A percentile compares a stretch with the other conserved stretches of the same genome.
phyloP scores from a whole-genome alignment of 2,329 filamentous ascomycete genomes.

The Fusarium miscanthi region DNA sequence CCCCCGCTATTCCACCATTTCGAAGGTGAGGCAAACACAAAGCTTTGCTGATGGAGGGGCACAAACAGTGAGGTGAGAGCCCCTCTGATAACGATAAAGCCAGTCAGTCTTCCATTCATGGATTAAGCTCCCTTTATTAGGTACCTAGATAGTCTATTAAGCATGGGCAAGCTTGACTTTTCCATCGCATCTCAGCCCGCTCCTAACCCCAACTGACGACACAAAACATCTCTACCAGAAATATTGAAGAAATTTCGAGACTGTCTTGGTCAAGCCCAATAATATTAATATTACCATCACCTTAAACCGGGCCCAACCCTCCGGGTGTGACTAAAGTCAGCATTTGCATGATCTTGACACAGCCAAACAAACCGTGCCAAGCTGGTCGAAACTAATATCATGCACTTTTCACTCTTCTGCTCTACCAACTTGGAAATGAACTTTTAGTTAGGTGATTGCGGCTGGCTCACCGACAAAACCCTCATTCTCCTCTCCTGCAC shows the following conservation, averaged over 20 bases:
- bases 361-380: constrained; percentile 37
- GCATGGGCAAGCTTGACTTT: not conserved
- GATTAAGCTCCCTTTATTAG: too few relatives aligned
- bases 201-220: not conserved
- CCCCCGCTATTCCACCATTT: constrained; percentile 26
- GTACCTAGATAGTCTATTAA: too few relatives aligned
- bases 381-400: constrained; percentile 28
- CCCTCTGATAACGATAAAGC: constrained; percentile 11
- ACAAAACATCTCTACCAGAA: not conserved
- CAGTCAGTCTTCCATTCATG: not conserved
- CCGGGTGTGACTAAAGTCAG: constrained; percentile 38
- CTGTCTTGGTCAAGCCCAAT: not conserved
- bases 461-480: constrained; percentile 31
- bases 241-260: constrained; percentile 16
- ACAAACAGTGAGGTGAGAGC: not conserved
- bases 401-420: constrained; percentile 30
- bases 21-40: constrained; percentile 1
- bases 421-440: constrained; percentile 14
- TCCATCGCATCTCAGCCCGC: not conserved
- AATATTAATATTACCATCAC: not conserved
- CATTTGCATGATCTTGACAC: constrained; percentile 46
- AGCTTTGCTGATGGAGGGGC: constrained; percentile 20
- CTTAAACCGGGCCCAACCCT: constrained; percentile 17
- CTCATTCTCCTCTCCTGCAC: not conserved
- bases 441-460: not conserved